These are phyloP conservation scores for Lepidium africanum DNA, from an alignment of 345 rosid species.

Conservation along the genomic window DNA sequence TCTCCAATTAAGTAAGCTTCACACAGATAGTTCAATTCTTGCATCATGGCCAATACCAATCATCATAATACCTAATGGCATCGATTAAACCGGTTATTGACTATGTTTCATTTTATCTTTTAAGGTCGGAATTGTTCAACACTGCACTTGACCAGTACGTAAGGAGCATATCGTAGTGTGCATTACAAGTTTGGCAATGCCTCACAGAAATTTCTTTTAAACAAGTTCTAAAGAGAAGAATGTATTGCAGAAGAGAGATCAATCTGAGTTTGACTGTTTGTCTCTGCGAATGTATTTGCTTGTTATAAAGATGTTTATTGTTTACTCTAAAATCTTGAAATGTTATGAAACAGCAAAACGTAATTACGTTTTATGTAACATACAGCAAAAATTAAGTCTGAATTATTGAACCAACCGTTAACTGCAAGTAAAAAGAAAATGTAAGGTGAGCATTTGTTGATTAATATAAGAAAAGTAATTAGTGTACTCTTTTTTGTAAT, in stretches of 20 bases:
- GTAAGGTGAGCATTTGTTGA: no score
- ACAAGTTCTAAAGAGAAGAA: neutral
- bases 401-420: no score
- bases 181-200: slow-evolving; percentile 4
- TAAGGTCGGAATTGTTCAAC: slow-evolving; percentile 68
- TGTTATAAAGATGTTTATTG: neutral
- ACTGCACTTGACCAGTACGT: slow-evolving; percentile 73
- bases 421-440: no score
- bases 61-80: neutral
- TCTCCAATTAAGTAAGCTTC: slow-evolving; percentile 64
- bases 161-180: slow-evolving; percentile 59
- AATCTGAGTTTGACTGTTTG: neutral
- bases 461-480: no score
- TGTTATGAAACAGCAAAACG: neutral
- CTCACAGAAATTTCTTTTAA: neutral
- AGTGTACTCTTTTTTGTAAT: no score
- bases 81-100: neutral
- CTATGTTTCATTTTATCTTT: slow-evolving; percentile 5
- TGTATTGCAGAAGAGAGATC: neutral
- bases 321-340: neutral
- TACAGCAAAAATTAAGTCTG: neutral
- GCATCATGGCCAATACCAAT: neutral
- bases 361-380: neutral
- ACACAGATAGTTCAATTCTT: neutral
- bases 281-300: neutral